Percentiles rank a stretch among this genome's conserved stretches.
Conservation (phyloP, 805 yeast species). For the Teunomyces kruisii region DNA sequence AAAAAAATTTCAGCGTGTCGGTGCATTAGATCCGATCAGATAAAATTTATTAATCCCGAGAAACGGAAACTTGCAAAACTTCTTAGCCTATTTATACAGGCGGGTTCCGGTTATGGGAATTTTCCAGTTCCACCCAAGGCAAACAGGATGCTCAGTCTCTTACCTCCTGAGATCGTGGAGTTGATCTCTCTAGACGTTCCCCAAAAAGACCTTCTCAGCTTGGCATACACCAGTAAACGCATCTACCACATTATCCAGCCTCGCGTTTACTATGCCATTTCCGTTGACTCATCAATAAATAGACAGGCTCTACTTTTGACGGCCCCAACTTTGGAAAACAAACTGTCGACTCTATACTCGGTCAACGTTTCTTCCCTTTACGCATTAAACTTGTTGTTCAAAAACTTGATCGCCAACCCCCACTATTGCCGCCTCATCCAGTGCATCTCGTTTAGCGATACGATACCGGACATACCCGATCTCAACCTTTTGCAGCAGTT, state of each 20-base stretch:
- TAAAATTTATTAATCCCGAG: constrained; percentile 3
- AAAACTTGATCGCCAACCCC: constrained; percentile 3
- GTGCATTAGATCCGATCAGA: constrained; percentile 11
- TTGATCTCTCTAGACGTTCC: constrained; percentile 8
- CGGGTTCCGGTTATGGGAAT: not conserved
- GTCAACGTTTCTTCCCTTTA: constrained; percentile 10
- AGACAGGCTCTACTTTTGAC: constrained; percentile 2
- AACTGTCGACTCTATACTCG: not conserved
- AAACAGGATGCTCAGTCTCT: constrained; percentile 3
- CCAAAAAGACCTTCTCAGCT: constrained; percentile 11
- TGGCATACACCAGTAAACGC: constrained; percentile 7
- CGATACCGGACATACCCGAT: constrained; percentile 12
- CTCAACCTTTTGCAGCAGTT: constrained; percentile 6
- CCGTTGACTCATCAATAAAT: constrained; percentile 11
- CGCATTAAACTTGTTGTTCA: constrained; percentile 13
- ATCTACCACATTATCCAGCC: constrained; percentile 7
- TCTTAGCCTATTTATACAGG: not conserved
- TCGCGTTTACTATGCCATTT: constrained; percentile 7
- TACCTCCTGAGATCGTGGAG: constrained; percentile 11
- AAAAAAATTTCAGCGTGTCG: not conserved
- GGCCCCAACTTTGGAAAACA: not conserved
- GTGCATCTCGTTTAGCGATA: constrained; percentile 6
- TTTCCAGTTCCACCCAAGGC: not conserved
- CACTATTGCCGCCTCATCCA: constrained; percentile 2
- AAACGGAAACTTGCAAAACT: not conserved